A percentile compares a stretch with the other conserved stretches of the same genome.
phyloP scores from a whole-genome alignment of 371 early-diverging fungal species.

The Rozella allomycis region DNA sequence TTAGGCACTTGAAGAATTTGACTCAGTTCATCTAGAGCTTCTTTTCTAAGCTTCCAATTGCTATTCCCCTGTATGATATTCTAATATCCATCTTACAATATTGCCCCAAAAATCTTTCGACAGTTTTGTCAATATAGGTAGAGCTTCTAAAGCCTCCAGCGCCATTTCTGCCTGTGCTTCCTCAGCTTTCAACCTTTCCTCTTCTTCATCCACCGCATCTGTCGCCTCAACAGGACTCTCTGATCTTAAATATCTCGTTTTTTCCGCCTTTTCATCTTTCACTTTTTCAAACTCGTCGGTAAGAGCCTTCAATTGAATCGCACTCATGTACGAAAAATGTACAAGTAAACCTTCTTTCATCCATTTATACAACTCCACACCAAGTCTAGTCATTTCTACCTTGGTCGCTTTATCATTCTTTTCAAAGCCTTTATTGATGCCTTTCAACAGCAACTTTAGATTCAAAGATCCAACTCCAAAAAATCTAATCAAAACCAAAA shows the following conservation, averaged over 20 bases:
- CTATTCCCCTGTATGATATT: slow-evolving; percentile 30
- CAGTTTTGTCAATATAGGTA: slow-evolving; percentile 63
- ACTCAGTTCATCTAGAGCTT: slow-evolving; percentile 52
- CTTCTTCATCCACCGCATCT: slow-evolving; percentile 6
- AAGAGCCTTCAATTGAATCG: no score
- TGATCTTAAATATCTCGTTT: slow-evolving; percentile 75
- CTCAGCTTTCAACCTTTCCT: slow-evolving; percentile 24
- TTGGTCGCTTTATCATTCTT: slow-evolving; percentile 49
- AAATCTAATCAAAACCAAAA: not conserved
- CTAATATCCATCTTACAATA: slow-evolving; percentile 14
- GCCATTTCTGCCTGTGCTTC: slow-evolving; percentile 36
- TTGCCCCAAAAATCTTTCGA: slow-evolving; percentile 50
- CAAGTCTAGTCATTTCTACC: slow-evolving; percentile 62
- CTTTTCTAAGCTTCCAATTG: slow-evolving; percentile 91
- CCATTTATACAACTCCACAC: no score
- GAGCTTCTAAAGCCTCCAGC: slow-evolving; percentile 66
- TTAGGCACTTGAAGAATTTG: slow-evolving; percentile 45
- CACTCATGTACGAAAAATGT: no score
- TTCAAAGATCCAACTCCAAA: not conserved
- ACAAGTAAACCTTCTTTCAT: no score
- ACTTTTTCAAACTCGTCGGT: no score
- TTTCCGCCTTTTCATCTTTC: no score
- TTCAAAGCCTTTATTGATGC: slow-evolving; percentile 1
- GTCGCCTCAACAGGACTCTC: not conserved
- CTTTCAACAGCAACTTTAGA: not conserved